Evolutionary conservation across 139 green algal species (phyloP).

Genomic region (Volvox africanus): DNA sequence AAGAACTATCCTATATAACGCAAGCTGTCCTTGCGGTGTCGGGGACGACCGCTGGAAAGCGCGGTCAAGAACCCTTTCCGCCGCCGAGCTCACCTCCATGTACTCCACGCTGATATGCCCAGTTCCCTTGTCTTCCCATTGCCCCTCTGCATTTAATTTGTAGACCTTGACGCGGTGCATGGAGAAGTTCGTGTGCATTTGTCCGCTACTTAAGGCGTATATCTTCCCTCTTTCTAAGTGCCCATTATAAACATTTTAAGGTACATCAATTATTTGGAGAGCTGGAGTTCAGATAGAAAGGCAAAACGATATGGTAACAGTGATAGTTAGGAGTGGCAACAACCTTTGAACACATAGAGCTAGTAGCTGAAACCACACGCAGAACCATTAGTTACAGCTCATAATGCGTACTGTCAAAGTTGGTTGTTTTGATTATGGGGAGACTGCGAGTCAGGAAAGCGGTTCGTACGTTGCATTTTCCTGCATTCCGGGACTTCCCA

Average conservation of each 20-base stretch:
- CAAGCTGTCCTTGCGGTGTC: not conserved
- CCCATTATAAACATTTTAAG: not conserved
- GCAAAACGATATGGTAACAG: not conserved
- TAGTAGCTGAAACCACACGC: no score
- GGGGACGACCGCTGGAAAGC: not conserved
- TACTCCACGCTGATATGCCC: conserved; percentile 90
- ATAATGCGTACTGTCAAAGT: no score
- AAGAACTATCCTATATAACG: not conserved
- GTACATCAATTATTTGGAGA: not conserved
- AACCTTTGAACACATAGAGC: no score
- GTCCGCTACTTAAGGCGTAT: not conserved
- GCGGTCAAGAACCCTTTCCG: conserved; percentile 40
- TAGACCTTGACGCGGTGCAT: conserved; percentile 94
- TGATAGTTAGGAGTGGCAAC: no score
- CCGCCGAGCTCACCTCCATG: conserved; percentile 80
- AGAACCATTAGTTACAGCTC: no score
- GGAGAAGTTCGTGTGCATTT: conserved; percentile 21
- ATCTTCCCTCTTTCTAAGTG: not conserved
- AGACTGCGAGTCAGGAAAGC: no score
- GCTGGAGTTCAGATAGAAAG: not conserved
- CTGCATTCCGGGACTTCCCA: no score
- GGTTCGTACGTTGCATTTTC: no score
- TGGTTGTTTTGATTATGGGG: no score
- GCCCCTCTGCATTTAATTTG: conserved; percentile 84
- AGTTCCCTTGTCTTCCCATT: conserved; percentile 97